A percentile compares a stretch with the other conserved stretches of the same genome.
Evolutionary conservation across 805 yeast species (phyloP).

Genomic region (Trichomonascus vanleenenianus): DNA sequence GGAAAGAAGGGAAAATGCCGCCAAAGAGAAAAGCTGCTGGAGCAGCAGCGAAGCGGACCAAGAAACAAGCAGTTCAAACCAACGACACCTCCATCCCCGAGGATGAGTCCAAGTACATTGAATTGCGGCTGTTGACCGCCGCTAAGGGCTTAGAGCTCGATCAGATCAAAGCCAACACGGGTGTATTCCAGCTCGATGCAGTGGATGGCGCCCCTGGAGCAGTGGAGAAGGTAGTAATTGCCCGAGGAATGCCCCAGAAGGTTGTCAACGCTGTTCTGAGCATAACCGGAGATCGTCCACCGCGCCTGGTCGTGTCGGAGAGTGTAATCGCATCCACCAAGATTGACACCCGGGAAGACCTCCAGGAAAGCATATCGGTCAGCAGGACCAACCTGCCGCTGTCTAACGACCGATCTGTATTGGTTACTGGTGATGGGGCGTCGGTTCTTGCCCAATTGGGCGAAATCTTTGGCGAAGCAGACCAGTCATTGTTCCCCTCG

Average conservation of each 20-base stretch:
- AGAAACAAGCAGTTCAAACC: not conserved
- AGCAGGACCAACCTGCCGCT: not conserved
- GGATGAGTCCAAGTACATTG: not conserved
- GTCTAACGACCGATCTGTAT: not conserved
- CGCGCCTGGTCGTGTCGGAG: too few species aligned
- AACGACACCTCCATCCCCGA: not conserved
- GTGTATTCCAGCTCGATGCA: not conserved
- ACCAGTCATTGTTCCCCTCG: not conserved
- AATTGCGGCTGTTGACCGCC: not conserved
- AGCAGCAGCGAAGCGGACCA: not conserved
- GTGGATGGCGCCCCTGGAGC: not conserved
- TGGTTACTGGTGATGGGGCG: not conserved
- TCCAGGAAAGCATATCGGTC: too few species aligned
- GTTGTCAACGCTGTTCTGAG: not conserved
- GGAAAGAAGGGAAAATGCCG: slow-evolving; percentile 1
- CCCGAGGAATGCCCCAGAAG: not conserved
- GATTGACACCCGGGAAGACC: too few species aligned
- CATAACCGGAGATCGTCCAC: too few species aligned
- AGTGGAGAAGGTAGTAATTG: not conserved
- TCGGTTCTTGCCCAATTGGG: too few species aligned
- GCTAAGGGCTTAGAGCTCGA: not conserved
- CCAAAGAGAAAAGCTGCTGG: slow-evolving; percentile 7
- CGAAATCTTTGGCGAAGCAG: too few species aligned
- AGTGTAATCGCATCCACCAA: too few species aligned
- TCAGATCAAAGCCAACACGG: not conserved